Conservation (phyloP, 2,329 filamentous ascomycete genomes). For the Arthroderma uncinatum region DNA sequence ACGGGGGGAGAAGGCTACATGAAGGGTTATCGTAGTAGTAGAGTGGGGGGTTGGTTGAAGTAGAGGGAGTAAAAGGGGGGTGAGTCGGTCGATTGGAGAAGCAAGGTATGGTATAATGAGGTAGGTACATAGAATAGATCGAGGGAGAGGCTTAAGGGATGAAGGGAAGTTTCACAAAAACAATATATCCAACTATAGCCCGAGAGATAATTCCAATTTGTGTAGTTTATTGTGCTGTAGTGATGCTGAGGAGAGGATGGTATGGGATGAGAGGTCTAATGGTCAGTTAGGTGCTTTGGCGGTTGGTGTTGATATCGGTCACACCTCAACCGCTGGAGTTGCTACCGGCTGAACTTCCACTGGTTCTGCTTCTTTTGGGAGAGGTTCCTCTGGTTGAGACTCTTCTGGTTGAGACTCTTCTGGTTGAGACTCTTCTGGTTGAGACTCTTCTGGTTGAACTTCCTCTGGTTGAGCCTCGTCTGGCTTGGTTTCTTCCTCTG, state of each 20-base stretch:
- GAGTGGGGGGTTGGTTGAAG: neutral
- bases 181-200: constrained; percentile 4
- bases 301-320: neutral
- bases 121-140: neutral
- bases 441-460: neutral
- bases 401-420: neutral
- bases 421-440: neutral
- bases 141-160: neutral
- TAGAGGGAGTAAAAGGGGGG: neutral
- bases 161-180: constrained; percentile 5
- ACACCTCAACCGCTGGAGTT: neutral
- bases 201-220: constrained; percentile 4
- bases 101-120: neutral
- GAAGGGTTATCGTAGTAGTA: neutral
- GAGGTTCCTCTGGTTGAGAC: neutral
- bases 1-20: neutral
- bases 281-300: neutral
- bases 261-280: neutral
- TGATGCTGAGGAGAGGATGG: neutral
- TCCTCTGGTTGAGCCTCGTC: too few species aligned
- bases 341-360: neutral
- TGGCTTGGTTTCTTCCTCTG: neutral
- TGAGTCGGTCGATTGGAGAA: neutral
- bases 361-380: neutral
- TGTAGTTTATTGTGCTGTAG: neutral